Conservation (phyloP, 768 basidiomycete species). For the Mycena amicta region DNA sequence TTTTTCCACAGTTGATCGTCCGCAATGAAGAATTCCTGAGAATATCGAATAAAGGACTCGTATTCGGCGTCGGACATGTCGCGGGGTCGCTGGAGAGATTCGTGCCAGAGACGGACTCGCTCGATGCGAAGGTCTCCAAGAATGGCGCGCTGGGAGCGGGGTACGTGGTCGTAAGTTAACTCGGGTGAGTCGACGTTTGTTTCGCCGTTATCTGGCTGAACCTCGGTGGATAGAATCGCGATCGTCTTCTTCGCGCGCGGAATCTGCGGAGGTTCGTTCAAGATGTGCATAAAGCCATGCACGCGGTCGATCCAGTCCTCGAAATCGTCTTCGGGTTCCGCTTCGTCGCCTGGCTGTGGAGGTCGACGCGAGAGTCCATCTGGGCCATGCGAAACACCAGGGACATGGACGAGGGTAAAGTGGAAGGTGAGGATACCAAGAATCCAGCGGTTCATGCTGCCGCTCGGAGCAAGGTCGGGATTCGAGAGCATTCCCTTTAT, state of each 20-base stretch:
- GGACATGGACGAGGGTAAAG: constrained; percentile 25
- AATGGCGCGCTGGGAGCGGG: neutral
- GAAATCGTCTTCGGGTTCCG: constrained; percentile 2
- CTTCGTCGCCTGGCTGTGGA: constrained; percentile 17
- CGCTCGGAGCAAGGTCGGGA: constrained; percentile 26
- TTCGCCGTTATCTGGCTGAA: neutral
- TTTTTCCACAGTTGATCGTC: constrained; percentile 24
- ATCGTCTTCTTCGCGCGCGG: neutral
- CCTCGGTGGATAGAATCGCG: neutral
- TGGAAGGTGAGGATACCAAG: constrained; percentile 22
- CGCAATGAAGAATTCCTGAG: constrained; percentile 22
- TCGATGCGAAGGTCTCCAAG: neutral
- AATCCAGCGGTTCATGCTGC: constrained; percentile 29
- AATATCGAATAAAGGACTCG: constrained; percentile 19
- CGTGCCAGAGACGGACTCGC: constrained; percentile 9
- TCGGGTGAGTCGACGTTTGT: no score
- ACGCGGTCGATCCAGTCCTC: constrained; percentile 24
- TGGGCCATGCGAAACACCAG: constrained; percentile 24
- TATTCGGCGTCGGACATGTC: constrained; percentile 14
- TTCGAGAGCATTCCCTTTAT: constrained; percentile 38
- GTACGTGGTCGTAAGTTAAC: neutral
- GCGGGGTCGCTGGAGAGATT: constrained; percentile 4
- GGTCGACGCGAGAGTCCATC: constrained; percentile 32
- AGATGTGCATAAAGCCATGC: constrained; percentile 20
- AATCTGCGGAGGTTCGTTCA: neutral